These are phyloP conservation scores for Trifolium subterraneum DNA, from an alignment of 306 rosid species.

Conservation along the genomic window DNA sequence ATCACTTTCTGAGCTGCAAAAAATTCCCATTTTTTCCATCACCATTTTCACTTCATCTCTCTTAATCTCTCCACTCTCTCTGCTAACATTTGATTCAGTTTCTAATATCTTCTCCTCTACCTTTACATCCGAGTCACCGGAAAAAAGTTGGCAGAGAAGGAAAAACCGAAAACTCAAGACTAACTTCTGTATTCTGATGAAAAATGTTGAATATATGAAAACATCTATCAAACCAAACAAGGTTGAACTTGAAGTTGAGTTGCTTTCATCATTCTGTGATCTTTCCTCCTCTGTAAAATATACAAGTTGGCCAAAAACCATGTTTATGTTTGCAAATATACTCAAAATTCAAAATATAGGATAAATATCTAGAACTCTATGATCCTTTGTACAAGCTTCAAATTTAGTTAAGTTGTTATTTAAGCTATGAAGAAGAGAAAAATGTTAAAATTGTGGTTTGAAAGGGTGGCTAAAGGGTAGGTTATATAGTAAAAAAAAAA, in stretches of 20 bases:
- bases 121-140: conserved; percentile 32
- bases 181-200: neutral
- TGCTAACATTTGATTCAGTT: conserved; percentile 28
- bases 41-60: conserved; percentile 62
- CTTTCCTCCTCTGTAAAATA: conserved; percentile 43
- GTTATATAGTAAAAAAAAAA: conserved; percentile 3
- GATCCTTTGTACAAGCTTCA: conserved; percentile 26
- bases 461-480: neutral
- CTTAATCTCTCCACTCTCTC: conserved; percentile 49
- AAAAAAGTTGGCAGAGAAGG: conserved; percentile 33
- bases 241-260: conserved; percentile 12
- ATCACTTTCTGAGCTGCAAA: conserved; percentile 60
- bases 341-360: neutral
- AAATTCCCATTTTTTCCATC: conserved; percentile 63
- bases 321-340: neutral
- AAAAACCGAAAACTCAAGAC: conserved; percentile 39
- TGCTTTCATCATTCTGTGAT: conserved; percentile 5
- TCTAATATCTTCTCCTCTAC: conserved; percentile 21
- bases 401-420: conserved; percentile 14
- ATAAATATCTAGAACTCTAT: conserved; percentile 20
- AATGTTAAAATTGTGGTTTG: conserved; percentile 37
- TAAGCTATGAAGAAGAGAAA: conserved; percentile 38
- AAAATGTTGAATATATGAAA: neutral
- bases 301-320: conserved; percentile 25
- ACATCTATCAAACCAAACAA: conserved; percentile 35